phyloP scores from a whole-genome alignment of 2,329 filamentous ascomycete genomes.

The Cucurbitaria berberidis region DNA sequence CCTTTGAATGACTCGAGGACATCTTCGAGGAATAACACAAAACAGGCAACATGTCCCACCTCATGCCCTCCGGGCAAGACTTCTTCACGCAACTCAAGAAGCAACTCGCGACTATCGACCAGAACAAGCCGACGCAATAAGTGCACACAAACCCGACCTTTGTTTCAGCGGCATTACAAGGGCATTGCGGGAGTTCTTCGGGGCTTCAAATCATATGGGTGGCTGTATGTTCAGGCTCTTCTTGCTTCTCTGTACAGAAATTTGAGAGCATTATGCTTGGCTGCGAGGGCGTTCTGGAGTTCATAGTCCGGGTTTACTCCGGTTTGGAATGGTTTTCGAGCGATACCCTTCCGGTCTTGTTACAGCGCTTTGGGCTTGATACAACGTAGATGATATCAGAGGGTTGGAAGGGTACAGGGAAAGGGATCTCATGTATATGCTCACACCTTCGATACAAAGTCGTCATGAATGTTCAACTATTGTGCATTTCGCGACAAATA shows the following conservation, averaged over 20 bases:
- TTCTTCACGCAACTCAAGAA: constrained; percentile 56
- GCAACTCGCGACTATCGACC: constrained; percentile 51
- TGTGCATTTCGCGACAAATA: background rate
- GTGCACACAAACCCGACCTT: constrained; percentile 22
- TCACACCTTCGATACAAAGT: background rate
- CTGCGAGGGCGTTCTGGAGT: constrained; percentile 35
- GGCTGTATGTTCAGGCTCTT: constrained; percentile 19
- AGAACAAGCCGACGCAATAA: constrained; percentile 41
- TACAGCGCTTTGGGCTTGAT: constrained; percentile 17
- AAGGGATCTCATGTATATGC: background rate
- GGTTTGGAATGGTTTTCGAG: constrained; percentile 21
- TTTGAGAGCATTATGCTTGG: constrained; percentile 24
- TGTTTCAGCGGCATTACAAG: constrained; percentile 43
- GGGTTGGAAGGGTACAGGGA: background rate
- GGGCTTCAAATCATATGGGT: constrained; percentile 25
- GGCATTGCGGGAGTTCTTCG: constrained; percentile 46
- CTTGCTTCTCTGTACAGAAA: constrained; percentile 18
- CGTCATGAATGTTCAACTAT: background rate
- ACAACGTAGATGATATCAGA: constrained; percentile 1
- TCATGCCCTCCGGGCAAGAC: constrained; percentile 54
- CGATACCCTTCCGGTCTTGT: constrained; percentile 38
- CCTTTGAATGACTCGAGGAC: background rate
- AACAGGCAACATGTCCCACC: constrained; percentile 45
- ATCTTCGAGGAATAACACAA: constrained; percentile 18
- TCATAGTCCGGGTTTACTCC: constrained; percentile 11